phyloP scores from a whole-genome alignment of 805 yeast genomes.

The Saccharomycodes ludwigii region DNA sequence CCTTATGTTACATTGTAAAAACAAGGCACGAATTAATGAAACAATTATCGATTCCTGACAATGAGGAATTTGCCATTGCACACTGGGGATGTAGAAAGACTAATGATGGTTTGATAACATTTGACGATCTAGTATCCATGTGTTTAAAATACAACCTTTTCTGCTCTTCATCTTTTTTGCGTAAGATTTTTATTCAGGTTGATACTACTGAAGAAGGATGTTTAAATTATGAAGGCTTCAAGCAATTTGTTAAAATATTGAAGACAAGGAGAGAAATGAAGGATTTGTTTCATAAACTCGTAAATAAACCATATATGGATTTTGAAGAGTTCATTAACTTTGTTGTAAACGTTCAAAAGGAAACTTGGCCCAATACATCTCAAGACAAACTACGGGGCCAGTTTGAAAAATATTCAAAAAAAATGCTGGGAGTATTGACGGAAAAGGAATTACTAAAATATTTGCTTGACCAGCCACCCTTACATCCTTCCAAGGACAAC shows the following conservation, averaged over 20 bases:
- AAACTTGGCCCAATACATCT: slow-evolving; percentile 24
- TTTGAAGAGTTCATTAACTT: slow-evolving; percentile 30
- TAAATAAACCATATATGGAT: slow-evolving; percentile 14
- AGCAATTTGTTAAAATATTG: slow-evolving; percentile 54
- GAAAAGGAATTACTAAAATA: slow-evolving; percentile 18
- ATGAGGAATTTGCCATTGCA: slow-evolving; percentile 46
- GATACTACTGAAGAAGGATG: slow-evolving; percentile 37
- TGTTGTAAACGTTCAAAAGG: slow-evolving; percentile 35
- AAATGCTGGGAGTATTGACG: slow-evolving; percentile 6
- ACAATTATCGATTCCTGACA: slow-evolving; percentile 46
- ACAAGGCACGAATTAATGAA: slow-evolving; percentile 51
- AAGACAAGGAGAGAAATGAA: slow-evolving; percentile 54
- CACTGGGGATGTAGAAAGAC: slow-evolving; percentile 38
- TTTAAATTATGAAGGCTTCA: slow-evolving; percentile 62
- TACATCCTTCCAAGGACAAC: slow-evolving; percentile 21
- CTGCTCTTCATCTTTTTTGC: slow-evolving; percentile 42
- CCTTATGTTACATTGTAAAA: slow-evolving; percentile 41
- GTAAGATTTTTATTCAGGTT: slow-evolving; percentile 38
- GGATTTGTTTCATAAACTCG: slow-evolving; percentile 31
- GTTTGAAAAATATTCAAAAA: slow-evolving; percentile 27
- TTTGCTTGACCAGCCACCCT: slow-evolving; percentile 21
- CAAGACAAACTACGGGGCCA: slow-evolving; percentile 20
- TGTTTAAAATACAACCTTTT: slow-evolving; percentile 62
- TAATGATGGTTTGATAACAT: slow-evolving; percentile 31
- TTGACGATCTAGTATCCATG: slow-evolving; percentile 55